A percentile compares a stretch with the other conserved stretches of the same genome.
These are phyloP conservation scores for Phytophthora syringae DNA, from an alignment of 352 stramenopile species.

Conservation along the genomic window DNA sequence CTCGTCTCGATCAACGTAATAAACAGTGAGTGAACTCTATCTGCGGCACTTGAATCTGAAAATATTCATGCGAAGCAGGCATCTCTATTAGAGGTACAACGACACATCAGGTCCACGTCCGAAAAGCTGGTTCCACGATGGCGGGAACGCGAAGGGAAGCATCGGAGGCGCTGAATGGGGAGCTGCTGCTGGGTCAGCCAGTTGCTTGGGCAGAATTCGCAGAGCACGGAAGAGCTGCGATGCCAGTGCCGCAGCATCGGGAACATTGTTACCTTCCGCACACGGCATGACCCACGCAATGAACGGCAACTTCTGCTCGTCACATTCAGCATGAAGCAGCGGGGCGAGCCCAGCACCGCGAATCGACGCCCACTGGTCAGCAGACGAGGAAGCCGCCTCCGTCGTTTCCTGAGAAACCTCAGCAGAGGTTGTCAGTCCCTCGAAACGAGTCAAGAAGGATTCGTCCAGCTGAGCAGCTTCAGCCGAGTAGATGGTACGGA, in stretches of 20 bases:
- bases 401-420: constrained; percentile 4
- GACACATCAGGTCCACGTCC: constrained; percentile 59
- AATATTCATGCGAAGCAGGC: constrained; percentile 11
- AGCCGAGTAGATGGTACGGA: constrained; percentile 59
- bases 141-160: constrained; percentile 56
- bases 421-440: constrained; percentile 31
- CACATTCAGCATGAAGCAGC: constrained; percentile 51
- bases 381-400: constrained; percentile 11
- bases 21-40: constrained; percentile 2
- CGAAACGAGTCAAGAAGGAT: constrained; percentile 48
- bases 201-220: constrained; percentile 21
- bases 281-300: constrained; percentile 74
- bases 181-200: constrained; percentile 21
- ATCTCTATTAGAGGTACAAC: constrained; percentile 58
- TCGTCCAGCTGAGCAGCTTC: constrained; percentile 37
- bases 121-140: constrained; percentile 75
- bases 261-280: constrained; percentile 83
- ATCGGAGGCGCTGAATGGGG: constrained; percentile 8
- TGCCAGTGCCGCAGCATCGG: constrained; percentile 64
- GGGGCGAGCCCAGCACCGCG: constrained; percentile 68
- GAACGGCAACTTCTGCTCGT: constrained; percentile 43
- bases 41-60: constrained; percentile 1
- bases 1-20: neutral
- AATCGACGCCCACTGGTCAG: constrained; percentile 48
- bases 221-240: constrained; percentile 60